phyloP scores from a whole-genome alignment of 2,329 filamentous ascomycete genomes.

The Neospermospora avenae region DNA sequence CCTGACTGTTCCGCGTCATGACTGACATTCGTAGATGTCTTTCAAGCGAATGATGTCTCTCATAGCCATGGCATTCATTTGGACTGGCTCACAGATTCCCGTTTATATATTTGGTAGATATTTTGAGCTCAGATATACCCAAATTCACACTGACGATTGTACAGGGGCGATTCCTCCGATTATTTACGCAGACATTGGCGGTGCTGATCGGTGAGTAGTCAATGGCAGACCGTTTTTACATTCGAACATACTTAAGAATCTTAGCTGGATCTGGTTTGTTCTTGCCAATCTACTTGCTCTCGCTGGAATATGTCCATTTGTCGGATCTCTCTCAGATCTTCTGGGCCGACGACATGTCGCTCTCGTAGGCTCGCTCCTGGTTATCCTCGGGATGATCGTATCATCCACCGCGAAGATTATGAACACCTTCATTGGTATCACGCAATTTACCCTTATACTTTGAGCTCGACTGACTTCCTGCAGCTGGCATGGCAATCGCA shows the following conservation, averaged over 20 bases:
- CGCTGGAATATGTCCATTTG: constrained; percentile 58
- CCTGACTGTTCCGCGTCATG: not conserved
- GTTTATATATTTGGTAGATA: constrained; percentile 45
- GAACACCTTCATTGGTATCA: constrained; percentile 57
- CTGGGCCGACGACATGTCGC: constrained; percentile 59
- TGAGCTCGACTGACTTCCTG: not conserved
- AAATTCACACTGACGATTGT: not conserved
- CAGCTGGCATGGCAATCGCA: constrained; percentile 51
- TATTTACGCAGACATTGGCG: constrained; percentile 57
- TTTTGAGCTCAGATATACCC: not conserved
- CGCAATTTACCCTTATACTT: not conserved
- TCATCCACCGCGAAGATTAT: constrained; percentile 55
- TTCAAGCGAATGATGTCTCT: constrained; percentile 51
- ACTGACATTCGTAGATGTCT: constrained; percentile 41
- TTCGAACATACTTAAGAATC: not conserved
- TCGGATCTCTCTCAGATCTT: constrained; percentile 62
- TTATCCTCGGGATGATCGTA: constrained; percentile 58
- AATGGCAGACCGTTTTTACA: not conserved
- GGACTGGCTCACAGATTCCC: constrained; percentile 58
- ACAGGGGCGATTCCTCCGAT: constrained; percentile 42
- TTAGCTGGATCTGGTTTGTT: constrained; percentile 31
- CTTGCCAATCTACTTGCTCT: constrained; percentile 52
- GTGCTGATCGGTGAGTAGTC: constrained; percentile 38
- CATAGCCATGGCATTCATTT: constrained; percentile 57
- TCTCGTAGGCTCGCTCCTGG: constrained; percentile 48